Conservation (phyloP, 2,329 filamentous ascomycete species). For the Neofusicoccum ribis region DNA sequence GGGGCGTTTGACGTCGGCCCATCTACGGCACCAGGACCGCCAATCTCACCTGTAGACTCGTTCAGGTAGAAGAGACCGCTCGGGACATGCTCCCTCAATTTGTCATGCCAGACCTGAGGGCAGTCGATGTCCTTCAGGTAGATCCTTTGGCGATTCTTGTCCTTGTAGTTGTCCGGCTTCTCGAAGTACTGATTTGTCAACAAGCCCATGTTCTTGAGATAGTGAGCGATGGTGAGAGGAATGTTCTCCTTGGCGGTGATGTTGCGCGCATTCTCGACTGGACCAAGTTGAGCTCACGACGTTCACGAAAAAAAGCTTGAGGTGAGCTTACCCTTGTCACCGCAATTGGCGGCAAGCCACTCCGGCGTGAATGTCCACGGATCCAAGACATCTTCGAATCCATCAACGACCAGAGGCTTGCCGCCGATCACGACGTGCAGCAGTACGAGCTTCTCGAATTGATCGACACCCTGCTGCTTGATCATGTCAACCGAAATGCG, state of each 20-base stretch:
- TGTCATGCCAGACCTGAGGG: constrained; percentile 80
- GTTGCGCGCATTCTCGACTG: constrained; percentile 83
- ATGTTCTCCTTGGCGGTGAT: constrained; percentile 71
- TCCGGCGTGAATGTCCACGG: constrained; percentile 73
- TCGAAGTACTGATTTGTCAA: constrained; percentile 76
- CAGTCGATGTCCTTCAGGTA: constrained; percentile 98
- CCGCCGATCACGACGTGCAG: constrained; percentile 82
- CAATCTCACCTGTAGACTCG: constrained; percentile 64
- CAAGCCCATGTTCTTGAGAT: constrained; percentile 81
- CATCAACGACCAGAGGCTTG: constrained; percentile 86
- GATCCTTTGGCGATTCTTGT: constrained; percentile 78
- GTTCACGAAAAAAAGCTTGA: constrained; percentile 10
- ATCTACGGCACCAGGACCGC: constrained; percentile 56
- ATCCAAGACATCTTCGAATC: constrained; percentile 76
- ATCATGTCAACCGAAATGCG: constrained; percentile 79
- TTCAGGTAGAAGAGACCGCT: constrained; percentile 88
- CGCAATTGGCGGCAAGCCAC: constrained; percentile 78
- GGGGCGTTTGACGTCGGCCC: constrained; percentile 44
- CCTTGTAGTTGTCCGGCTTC: constrained; percentile 71
- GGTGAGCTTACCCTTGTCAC: constrained; percentile 68
- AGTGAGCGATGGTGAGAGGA: constrained; percentile 85
- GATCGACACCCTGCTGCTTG: constrained; percentile 70
- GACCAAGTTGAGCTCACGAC: constrained; percentile 24
- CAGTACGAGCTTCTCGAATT: constrained; percentile 82
- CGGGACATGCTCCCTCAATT: constrained; percentile 75